Evolutionary conservation across 2,329 filamentous ascomycete species (phyloP).

Genomic region (Pestalotiopsis sp.): DNA sequence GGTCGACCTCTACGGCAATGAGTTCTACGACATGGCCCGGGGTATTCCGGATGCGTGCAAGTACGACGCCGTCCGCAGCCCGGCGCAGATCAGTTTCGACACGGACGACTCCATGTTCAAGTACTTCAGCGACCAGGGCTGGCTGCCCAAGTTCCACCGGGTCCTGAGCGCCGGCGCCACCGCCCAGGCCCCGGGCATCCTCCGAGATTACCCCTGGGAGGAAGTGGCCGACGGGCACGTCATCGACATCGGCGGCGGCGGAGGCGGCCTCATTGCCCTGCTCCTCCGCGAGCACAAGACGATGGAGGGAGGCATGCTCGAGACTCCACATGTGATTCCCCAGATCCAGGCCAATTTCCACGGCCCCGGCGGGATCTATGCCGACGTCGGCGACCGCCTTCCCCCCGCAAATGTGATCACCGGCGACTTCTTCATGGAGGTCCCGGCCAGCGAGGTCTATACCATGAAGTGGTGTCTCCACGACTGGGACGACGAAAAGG

Average conservation of each 20-base stretch:
- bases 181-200: slow-evolving; percentile 40
- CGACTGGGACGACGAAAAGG: slow-evolving; percentile 40
- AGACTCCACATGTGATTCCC: slow-evolving; percentile 36
- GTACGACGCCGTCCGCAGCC: slow-evolving; percentile 23
- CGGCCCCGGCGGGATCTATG: slow-evolving; percentile 28
- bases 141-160: slow-evolving; percentile 34
- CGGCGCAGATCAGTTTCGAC: slow-evolving; percentile 42
- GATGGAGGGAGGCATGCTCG: slow-evolving; percentile 38
- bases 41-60: slow-evolving; percentile 36
- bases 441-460: slow-evolving; percentile 34
- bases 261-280: slow-evolving; percentile 37
- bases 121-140: slow-evolving; percentile 37
- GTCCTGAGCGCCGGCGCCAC: slow-evolving; percentile 39
- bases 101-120: slow-evolving; percentile 43
- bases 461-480: slow-evolving; percentile 45
- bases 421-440: slow-evolving; percentile 39
- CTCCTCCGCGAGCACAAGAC: slow-evolving; percentile 32
- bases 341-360: slow-evolving; percentile 29
- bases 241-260: slow-evolving; percentile 43
- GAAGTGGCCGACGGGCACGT: slow-evolving; percentile 35
- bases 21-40: slow-evolving; percentile 45
- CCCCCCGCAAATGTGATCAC: slow-evolving; percentile 27
- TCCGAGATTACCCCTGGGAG: slow-evolving; percentile 44
- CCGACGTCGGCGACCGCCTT: slow-evolving; percentile 34
- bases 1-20: slow-evolving; percentile 43